A percentile compares a stretch with the other conserved stretches of the same genome.
Conservation (phyloP, 306 rosid species). For the Leucaena leucocephala region DNA sequence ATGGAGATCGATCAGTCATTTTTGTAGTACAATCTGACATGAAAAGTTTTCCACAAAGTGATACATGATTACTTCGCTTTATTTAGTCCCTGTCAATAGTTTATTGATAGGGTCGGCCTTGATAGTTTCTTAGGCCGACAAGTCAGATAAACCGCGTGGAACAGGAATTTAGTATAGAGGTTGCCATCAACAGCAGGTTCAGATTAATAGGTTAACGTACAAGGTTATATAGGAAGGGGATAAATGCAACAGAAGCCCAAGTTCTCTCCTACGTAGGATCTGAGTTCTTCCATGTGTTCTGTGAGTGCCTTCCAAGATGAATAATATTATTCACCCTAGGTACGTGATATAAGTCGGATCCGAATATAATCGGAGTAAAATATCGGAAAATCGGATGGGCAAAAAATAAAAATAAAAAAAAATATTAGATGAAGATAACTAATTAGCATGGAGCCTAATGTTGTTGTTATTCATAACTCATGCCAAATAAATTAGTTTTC, state of each 20-base stretch:
- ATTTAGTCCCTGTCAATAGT: neutral
- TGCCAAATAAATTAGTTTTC: too few relatives aligned
- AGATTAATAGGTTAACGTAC: neutral
- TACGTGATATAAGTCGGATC: too few relatives aligned
- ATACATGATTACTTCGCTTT: neutral
- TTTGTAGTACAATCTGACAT: constrained; percentile 23
- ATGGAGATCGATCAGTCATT: constrained; percentile 1
- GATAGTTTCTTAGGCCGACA: constrained; percentile 14
- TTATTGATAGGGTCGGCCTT: constrained; percentile 26
- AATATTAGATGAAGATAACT: too few relatives aligned
- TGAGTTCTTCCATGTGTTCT: neutral
- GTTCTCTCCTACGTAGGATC: neutral
- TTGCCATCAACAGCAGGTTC: neutral
- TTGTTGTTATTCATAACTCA: too few relatives aligned
- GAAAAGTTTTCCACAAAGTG: constrained; percentile 28
- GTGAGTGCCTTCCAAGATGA: neutral
- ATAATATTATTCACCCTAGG: too few relatives aligned
- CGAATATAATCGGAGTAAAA: too few relatives aligned
- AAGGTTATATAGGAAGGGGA: neutral
- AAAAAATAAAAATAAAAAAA: too few relatives aligned
- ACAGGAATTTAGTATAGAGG: neutral
- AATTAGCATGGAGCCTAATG: too few relatives aligned
- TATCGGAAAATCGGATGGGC: too few relatives aligned
- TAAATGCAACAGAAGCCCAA: neutral
- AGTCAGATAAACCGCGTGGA: neutral